phyloP scores from a whole-genome alignment of 345 rosid species.

The Sisymbrium altissimum region DNA sequence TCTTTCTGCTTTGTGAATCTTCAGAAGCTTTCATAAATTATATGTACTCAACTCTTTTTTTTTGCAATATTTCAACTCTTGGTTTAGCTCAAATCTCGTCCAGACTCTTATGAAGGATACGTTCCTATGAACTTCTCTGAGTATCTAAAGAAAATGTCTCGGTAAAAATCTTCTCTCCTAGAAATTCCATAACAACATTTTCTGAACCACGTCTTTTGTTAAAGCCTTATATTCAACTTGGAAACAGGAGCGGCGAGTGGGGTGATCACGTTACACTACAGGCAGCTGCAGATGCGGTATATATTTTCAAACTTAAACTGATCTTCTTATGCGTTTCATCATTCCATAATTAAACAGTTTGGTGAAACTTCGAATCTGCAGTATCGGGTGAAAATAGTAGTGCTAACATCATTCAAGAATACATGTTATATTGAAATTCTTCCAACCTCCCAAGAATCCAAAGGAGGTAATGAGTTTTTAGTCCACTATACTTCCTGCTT shows the following conservation, averaged over 20 bases:
- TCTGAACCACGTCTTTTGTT: neutral
- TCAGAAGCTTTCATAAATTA: neutral
- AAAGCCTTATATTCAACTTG: neutral
- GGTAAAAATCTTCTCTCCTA: slow-evolving; percentile 32
- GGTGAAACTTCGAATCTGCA: slow-evolving; percentile 26
- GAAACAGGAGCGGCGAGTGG: slow-evolving; percentile 61
- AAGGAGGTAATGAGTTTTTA: slow-evolving; percentile 51
- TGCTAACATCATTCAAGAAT: slow-evolving; percentile 86
- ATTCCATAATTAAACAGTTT: neutral
- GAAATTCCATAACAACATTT: neutral
- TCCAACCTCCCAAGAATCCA: slow-evolving; percentile 58
- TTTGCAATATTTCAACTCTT: neutral
- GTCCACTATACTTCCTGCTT: neutral
- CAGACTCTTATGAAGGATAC: slow-evolving; percentile 65
- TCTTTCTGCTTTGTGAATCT: neutral
- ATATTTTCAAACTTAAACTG: neutral
- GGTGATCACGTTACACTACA: slow-evolving; percentile 54
- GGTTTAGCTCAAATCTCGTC: slow-evolving; percentile 59
- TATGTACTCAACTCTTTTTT: neutral
- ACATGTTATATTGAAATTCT: slow-evolving; percentile 85
- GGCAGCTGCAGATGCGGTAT: slow-evolving; percentile 77
- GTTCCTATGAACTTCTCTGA: slow-evolving; percentile 81
- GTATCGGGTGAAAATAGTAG: slow-evolving; percentile 69
- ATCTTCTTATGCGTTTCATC: neutral
- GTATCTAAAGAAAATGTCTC: slow-evolving; percentile 69